phyloP scores from a whole-genome alignment of 2,329 filamentous ascomycete genomes.

The Calonectria pauciramosa region DNA sequence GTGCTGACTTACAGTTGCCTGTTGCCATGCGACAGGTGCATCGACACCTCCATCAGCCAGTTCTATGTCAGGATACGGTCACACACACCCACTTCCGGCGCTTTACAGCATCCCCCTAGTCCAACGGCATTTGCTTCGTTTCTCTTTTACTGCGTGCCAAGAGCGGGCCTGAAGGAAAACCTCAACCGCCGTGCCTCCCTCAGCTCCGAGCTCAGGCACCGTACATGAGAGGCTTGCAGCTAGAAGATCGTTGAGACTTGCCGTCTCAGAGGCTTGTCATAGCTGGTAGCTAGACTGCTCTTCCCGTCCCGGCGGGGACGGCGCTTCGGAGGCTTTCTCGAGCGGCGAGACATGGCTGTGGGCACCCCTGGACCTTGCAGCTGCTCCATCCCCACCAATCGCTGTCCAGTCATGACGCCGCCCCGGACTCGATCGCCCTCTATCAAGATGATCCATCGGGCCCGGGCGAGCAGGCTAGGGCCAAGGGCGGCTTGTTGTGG shows the following conservation, averaged over 20 bases:
- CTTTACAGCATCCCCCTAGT: neutral
- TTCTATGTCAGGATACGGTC: constrained; percentile 11
- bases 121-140: constrained; percentile 18
- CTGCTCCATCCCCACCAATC: constrained; percentile 18
- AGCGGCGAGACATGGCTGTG: constrained; percentile 8
- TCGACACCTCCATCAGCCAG: constrained; percentile 7
- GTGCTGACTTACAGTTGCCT: constrained; percentile 7
- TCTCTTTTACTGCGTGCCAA: neutral
- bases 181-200: constrained; percentile 4
- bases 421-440: constrained; percentile 26
- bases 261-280: neutral
- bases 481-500: constrained; percentile 19
- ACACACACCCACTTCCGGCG: constrained; percentile 2
- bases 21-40: constrained; percentile 16
- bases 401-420: neutral
- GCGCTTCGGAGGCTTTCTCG: constrained; percentile 10
- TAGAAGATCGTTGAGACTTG: neutral
- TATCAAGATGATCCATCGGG: constrained; percentile 15
- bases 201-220: neutral
- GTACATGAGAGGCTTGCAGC: neutral
- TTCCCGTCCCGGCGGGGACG: neutral
- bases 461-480: neutral
- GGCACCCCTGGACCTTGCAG: constrained; percentile 16
- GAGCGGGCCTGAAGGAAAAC: neutral
- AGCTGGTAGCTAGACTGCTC: neutral